Base-by-base conservation (phyloP, 768 basidiomycete species). In the Lyophyllum decastes region DNA sequence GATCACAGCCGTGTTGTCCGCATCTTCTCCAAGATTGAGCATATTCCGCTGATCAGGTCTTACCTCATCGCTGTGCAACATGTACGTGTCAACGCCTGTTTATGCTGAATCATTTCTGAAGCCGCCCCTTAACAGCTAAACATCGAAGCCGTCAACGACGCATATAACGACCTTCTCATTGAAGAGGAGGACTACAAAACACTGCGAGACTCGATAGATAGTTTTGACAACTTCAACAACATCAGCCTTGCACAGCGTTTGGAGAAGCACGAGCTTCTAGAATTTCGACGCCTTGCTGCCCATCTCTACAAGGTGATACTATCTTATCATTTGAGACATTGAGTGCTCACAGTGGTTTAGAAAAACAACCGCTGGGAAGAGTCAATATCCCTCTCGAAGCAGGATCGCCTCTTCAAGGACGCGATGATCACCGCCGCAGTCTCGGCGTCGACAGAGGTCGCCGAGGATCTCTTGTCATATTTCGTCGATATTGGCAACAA, bases 181-280 rank as follows among this genome's bases (percentile, higher is more conserved):
- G 97, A 99, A 72, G 97, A 99, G 72, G 97, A 99, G 74, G 96
- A 99, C 70, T 94, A 95, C 80, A 94, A 96, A 73, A 98, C 96
- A 0, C 84, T 99, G 8, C 91, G 96, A 9, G 97, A 97, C 72
- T 95, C 94, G 10, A 95, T 98, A 52, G 96, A 98, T 75, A 95
- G 95, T 71, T 95, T 97, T 68, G 95, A 98, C 75, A 98, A 97
- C 75, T 99, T 97, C 78, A 92, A 98, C 74, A 94, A 92, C 64
- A 86, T 94, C 58, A 82, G 77, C 27, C 86, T 99, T 30, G 95
- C 96, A 0, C 83, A 84, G 66, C 85, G 91, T 49, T 74, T 99
- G 55, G 94, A 97, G 74, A 85, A 83, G 63, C 96, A 98, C 67
- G 90, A 90, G 54, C 82, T 98, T 19, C 81, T 99, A 19, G 97